Evolutionary conservation across 2,329 filamentous ascomycete genomes (phyloP), one percentile per base, ranked within the genome.

Genomic region (Clonostachys rhizophaga): DNA sequence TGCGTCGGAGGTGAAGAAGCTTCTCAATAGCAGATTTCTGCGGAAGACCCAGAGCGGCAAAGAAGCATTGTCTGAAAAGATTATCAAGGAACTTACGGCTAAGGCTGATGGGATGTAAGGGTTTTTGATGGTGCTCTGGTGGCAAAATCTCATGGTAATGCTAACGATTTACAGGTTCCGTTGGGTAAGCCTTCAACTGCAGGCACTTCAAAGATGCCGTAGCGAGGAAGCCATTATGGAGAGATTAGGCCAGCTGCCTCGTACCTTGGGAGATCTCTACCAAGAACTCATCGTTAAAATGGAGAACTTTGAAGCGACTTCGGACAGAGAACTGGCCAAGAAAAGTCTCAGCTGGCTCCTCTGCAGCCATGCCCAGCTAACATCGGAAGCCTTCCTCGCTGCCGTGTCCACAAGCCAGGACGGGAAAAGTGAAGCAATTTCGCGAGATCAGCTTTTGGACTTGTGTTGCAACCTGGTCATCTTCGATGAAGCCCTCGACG

Each of bases 261-360:
- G 20, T 12, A 46, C 36, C 3, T 35, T 50, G 2, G 36, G 40
- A 34, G 39, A 30, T 6, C 42, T 47, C 30, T 50, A 50, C 36
- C 17, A 44, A n/a, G 43, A 47, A 30, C 45, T 46, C 4, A 1
- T 50, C 8, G 18, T 33, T n/a, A 42, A 34, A 14, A 42, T 50
- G 33, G 34, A 50, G 17, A 13, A 34, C 12, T 35, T 34, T 5
- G 39, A 50, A 5, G 42, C 45, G 6, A 17, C n/a, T 5, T 16
- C 33, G 11, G 49, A 48, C n/a, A 36, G 43, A 30, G 13, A 13
- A 1, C 44, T 44, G 24, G 24, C 24, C 24, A 30, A 10, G 24
- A 30, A 30, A 8, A 18, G 34, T 34, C 18, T 16, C 44, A 20
- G 47, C 42, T 50, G 49, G 49, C 49, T 50, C 20, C 49, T 50